phyloP scores from a whole-genome alignment of 441 rosid genomes.

The Metrosideros polymorpha region DNA sequence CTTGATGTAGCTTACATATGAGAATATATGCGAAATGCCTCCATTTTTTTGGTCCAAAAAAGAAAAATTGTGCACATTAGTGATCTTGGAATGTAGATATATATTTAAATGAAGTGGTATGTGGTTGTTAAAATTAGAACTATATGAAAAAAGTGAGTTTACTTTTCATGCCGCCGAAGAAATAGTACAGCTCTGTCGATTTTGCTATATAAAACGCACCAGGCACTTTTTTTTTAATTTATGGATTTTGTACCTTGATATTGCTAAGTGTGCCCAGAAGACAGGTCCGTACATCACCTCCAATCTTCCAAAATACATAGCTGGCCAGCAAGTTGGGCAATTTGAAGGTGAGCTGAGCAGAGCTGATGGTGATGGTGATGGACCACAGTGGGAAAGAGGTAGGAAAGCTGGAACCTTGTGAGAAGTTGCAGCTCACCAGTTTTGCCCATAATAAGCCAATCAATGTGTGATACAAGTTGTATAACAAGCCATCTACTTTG shows the following conservation, averaged over 20 bases:
- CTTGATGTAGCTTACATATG: background rate
- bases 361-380: background rate
- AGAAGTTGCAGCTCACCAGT: background rate
- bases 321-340: background rate
- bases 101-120: background rate
- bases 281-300: background rate
- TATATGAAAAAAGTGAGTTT: background rate
- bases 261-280: background rate
- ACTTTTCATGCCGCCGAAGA: background rate
- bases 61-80: background rate
- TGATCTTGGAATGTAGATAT: background rate
- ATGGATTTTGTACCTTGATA: background rate
- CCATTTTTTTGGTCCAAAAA: background rate
- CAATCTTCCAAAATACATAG: background rate
- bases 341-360: background rate
- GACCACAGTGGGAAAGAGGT: background rate
- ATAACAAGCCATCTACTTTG: background rate
- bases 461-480: background rate
- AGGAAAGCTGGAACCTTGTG: background rate
- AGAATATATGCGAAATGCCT: background rate
- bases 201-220: fast-evolving
- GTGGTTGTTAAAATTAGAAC: background rate
- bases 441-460: background rate
- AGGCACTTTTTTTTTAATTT: too few relatives aligned
- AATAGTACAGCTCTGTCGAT: background rate